A percentile compares a stretch with the other conserved stretches of the same genome.
phyloP scores from a whole-genome alignment of 176 grass and related monocot genomes.

The Bolboschoenus planiculmis region DNA sequence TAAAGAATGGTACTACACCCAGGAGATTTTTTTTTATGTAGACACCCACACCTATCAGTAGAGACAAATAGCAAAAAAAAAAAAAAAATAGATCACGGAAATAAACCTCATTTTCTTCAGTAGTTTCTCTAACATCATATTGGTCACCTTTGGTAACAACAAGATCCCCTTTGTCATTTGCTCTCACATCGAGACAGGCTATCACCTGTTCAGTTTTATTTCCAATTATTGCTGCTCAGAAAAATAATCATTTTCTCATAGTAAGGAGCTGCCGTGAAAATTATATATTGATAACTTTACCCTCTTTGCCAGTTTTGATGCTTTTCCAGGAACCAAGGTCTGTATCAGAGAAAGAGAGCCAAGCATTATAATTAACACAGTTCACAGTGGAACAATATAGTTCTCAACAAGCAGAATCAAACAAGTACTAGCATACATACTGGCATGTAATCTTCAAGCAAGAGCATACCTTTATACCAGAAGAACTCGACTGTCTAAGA shows the following conservation, averaged over 20 bases:
- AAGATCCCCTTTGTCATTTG: constrained; percentile 96
- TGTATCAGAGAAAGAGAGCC: constrained; percentile 23
- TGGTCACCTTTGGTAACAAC: constrained; percentile 99
- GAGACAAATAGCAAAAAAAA: not conserved
- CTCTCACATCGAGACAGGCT: constrained; percentile 95
- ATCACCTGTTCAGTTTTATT: constrained; percentile 47
- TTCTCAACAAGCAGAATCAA: not conserved
- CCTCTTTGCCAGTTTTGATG: constrained; percentile 94
- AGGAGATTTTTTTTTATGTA: not conserved
- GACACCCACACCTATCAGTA: not conserved
- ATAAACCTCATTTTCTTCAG: constrained; percentile 67
- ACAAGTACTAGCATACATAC: not conserved
- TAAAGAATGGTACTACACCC: not conserved
- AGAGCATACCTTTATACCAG: constrained; percentile 50
- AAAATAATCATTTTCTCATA: not conserved
- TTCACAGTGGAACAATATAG: not conserved
- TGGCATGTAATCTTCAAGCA: not conserved
- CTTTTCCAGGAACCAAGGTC: constrained; percentile 55
- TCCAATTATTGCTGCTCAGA: not conserved
- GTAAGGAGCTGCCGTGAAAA: not conserved
- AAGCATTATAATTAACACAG: not conserved
- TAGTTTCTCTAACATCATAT: constrained; percentile 94
- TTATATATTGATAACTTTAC: constrained; percentile 33
- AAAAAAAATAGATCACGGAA: not conserved
- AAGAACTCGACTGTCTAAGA: constrained; percentile 51